phyloP scores from a whole-genome alignment of 2,329 filamentous ascomycete genomes.

The Colletotrichum sp. region DNA sequence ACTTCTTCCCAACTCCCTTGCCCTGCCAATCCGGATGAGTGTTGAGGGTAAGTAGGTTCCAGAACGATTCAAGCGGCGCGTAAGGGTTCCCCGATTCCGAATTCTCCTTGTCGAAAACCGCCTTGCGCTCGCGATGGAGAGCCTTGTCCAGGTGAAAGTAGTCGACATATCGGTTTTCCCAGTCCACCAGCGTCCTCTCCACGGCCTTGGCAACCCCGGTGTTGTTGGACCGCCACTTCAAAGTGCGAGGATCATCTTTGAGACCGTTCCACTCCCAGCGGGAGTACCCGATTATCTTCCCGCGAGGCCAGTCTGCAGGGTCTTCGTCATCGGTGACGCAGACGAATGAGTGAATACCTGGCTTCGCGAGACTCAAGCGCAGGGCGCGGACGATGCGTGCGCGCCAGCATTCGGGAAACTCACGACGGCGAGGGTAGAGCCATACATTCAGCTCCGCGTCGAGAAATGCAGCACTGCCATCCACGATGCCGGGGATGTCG shows the following conservation, averaged over 20 bases:
- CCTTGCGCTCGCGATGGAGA: not conserved
- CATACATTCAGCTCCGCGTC: not conserved
- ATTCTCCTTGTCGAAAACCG: not conserved
- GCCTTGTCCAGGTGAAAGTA: not conserved
- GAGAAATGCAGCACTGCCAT: not conserved
- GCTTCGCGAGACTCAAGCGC: not conserved
- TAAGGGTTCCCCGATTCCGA: not conserved
- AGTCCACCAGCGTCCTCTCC: not conserved
- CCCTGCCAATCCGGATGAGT: not conserved
- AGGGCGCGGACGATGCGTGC: not conserved
- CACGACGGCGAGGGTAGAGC: not conserved
- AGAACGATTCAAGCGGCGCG: not conserved
- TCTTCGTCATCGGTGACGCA: not conserved
- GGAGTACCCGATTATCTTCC: not conserved
- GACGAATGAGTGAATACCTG: not conserved
- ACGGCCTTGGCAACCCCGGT: not conserved
- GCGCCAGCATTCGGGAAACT: not conserved
- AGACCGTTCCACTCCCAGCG: not conserved
- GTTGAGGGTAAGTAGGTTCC: not conserved
- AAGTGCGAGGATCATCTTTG: not conserved
- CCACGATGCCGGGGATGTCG: not conserved
- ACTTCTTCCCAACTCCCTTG: not conserved
- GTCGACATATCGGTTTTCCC: not conserved
- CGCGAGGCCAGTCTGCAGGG: not conserved
- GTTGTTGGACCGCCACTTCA: not conserved